Evolutionary conservation across 2,329 filamentous ascomycete species (phyloP), one percentile per base, ranked within the genome.

Genomic region (Hymenoscyphus infarciens): DNA sequence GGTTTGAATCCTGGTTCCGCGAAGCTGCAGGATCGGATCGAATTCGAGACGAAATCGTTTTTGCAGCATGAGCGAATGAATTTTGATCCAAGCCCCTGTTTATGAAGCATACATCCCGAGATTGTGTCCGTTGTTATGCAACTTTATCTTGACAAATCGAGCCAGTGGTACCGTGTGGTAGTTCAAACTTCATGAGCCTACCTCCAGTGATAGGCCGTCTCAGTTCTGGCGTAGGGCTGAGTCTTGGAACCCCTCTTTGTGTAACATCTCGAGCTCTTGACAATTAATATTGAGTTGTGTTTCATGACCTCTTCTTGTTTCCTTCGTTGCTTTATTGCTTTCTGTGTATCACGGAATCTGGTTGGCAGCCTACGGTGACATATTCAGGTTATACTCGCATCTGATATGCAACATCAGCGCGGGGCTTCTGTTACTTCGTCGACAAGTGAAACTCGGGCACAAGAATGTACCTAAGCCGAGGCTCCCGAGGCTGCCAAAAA

Each of bases 181-280:
- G 29, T 8, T 31, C 7, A 31, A 8, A 31, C 29, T 31, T 5
- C 29, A 31, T 31, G 29, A 31, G 7, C 29, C 25, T 4, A 27
- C 25, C 25, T 22, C 22, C 42, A 49, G 42, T 8, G 42, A n/a
- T 49, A 49, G 19, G 16, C 42, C 8, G 42, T 45, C 39, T 45
- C 39, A 25, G 42, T 49, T 49, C 42, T 49, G 19, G 42, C 42
- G 42, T 49, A 49, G 19, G 42, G 42, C 42, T 49, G 42, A 49
- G 42, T 22, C 42, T 49, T 10, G 19, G 42, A 49, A 49, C 42
- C 19, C 42, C 42, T 49, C 42, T 49, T 22, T 49, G 39, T 42
- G 39, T 42, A n/a, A 5, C 39, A 2, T 42, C 16, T 42, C 7
- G 16, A n/a, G 16, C 16, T n/a, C 5, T n/a, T n/a, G 5, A 16